These are phyloP conservation scores for Cutaneotrichosporon curvatum DNA, from an alignment of 1,284 basidiomycete genomes.

Conservation along the genomic window DNA sequence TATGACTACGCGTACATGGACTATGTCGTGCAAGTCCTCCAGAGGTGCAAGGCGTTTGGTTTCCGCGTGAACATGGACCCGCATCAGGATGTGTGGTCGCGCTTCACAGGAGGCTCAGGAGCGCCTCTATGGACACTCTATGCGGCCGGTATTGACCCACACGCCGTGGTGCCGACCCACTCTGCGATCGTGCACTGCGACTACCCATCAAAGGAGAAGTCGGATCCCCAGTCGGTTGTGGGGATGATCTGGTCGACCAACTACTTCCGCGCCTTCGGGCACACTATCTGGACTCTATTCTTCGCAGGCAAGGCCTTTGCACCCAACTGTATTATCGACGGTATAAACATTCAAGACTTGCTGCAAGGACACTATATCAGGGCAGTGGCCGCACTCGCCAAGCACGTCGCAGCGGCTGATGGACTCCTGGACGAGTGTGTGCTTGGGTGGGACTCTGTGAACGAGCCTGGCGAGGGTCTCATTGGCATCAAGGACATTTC, in stretches of 20 bases:
- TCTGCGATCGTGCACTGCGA: constrained; percentile 83
- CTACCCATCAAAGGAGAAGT: constrained; percentile 56
- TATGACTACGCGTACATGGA: constrained; percentile 91
- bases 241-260: constrained; percentile 98
- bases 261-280: constrained; percentile 77
- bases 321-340: constrained; percentile 85
- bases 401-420: constrained; percentile 63
- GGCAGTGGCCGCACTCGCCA: constrained; percentile 68
- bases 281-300: constrained; percentile 90
- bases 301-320: constrained; percentile 86
- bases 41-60: constrained; percentile 89
- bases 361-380: constrained; percentile 78
- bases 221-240: constrained; percentile 68
- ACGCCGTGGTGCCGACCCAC: constrained; percentile 74
- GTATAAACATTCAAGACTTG: constrained; percentile 87
- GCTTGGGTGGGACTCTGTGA: constrained; percentile 94
- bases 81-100: constrained; percentile 97
- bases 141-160: constrained; percentile 85
- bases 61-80: constrained; percentile 93
- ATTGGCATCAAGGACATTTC: constrained; percentile 71
- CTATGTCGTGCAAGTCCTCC: constrained; percentile 77
- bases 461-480: constrained; percentile 87
- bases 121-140: constrained; percentile 91
- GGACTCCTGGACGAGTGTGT: constrained; percentile 72
- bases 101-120: constrained; percentile 91